Base-by-base conservation (phyloP, 495 filamentous ascomycete species). In the Haplographium delicatum region DNA sequence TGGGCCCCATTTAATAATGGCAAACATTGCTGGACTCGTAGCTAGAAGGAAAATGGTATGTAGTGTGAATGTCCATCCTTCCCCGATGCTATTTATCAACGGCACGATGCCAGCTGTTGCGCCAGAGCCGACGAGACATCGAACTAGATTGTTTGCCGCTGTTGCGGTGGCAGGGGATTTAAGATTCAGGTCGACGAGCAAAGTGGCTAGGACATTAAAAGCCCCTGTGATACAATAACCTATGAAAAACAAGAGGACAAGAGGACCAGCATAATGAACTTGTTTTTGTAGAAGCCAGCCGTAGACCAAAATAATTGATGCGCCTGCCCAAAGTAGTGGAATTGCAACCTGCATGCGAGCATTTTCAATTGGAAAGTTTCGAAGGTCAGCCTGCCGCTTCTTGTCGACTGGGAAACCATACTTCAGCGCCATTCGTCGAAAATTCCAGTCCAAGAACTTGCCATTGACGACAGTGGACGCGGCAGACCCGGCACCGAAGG, bases 401-500 rank as follows among this genome's bases (percentile, higher is more conserved):
- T 67, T 67, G 11, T 68, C 59, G 4, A 75, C 51, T 0, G 66
- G 59, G 7, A 77, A 44, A 5, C 70, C 64, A 1, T 71, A 48
- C 2, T 59, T 49, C 7, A 60, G 54, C 7, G 75, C 67, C 23
- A 60, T 64, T 5, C 66, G 68, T 1, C 62, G 55, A 25, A 20
- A 42, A 13, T 42, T 22, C 42, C 26, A 31, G 22, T 42, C 39
- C 2, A 9, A 3, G 8, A 23, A 5, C 26, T 2, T 26, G 15
- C 39, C 23, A 5, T 10, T 22, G 5, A 11, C 22, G 67, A 24
- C 81, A 80, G 8, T 82, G 77, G 28, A 86, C 65, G 28, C 76
- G 77, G 40, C 79, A 82, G 15, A 20, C 22, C 85, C 84, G 30
- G 84, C 66, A 9, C 82, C 82, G 47, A 80, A 73, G 0, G 79